These are phyloP conservation scores for Baorangia bicolor DNA, from an alignment of 768 basidiomycete species.

Conservation along the genomic window DNA sequence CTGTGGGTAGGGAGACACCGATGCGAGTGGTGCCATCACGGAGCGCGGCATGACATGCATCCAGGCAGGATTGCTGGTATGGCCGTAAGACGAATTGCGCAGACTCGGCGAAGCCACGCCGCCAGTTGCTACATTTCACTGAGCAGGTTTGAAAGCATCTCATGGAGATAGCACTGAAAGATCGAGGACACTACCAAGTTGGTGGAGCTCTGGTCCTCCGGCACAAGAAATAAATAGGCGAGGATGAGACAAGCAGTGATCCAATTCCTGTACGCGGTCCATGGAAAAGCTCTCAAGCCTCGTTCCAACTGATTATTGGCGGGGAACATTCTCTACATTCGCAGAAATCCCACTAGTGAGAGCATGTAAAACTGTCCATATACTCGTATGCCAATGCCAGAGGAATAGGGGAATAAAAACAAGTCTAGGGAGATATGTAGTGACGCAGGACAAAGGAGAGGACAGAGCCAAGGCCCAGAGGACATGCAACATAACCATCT, in stretches of 20 bases:
- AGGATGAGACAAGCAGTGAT: no score
- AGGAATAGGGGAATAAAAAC: conserved; percentile 32
- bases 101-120: conserved; percentile 8
- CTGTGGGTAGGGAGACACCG: conserved; percentile 83
- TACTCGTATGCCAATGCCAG: conserved; percentile 21
- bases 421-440: conserved; percentile 33
- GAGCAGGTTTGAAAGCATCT: conserved; percentile 5
- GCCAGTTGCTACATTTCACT: conserved; percentile 1
- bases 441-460: conserved; percentile 22
- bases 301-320: neutral
- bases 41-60: conserved; percentile 74
- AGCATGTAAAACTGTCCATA: conserved; percentile 25
- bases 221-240: neutral
- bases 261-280: no score
- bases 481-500: conserved; percentile 12
- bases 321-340: conserved; percentile 15
- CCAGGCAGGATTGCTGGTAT: conserved; percentile 82
- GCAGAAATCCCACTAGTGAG: conserved; percentile 19
- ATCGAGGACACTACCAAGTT: neutral
- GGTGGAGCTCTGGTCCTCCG: no score
- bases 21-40: conserved; percentile 66
- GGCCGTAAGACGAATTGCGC: conserved; percentile 56
- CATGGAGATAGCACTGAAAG: conserved; percentile 3
- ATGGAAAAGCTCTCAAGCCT: neutral
- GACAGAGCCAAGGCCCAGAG: conserved; percentile 33